Percentiles rank a stretch among this genome's conserved stretches.
phyloP scores from a whole-genome alignment of 768 basidiomycete genomes.

The Panellus pusillus region DNA sequence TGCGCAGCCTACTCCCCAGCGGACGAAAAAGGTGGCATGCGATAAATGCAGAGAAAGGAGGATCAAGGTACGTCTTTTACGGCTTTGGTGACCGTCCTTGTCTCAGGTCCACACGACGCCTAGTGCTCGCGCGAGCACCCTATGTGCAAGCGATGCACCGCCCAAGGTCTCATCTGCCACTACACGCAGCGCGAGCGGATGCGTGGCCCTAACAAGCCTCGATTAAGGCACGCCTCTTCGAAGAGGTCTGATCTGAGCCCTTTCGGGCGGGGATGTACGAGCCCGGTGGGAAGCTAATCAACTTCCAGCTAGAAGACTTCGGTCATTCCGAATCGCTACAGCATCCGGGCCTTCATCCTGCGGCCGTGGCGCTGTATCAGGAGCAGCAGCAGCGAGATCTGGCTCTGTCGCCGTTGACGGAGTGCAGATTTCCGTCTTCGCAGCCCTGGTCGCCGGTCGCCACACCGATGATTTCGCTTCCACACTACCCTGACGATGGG shows the following conservation, averaged over 20 bases:
- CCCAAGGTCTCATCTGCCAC: slow-evolving; percentile 50
- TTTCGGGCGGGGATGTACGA: slow-evolving; percentile 13
- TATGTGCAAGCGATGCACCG: slow-evolving; percentile 49
- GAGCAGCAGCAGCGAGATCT: background rate
- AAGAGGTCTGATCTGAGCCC: slow-evolving; percentile 24
- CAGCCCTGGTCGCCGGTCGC: background rate
- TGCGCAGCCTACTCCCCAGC: slow-evolving; percentile 34
- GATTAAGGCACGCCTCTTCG: slow-evolving; percentile 30
- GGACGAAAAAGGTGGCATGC: slow-evolving; percentile 55
- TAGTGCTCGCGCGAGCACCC: slow-evolving; percentile 63
- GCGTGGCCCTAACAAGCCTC: slow-evolving; percentile 32
- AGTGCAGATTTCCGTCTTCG: background rate
- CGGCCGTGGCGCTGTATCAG: background rate
- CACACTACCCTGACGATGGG: slow-evolving; percentile 24
- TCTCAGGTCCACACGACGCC: too few relatives aligned
- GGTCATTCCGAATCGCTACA: background rate
- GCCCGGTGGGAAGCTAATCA: slow-evolving; percentile 2
- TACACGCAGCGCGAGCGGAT: slow-evolving; percentile 39
- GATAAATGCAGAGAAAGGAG: slow-evolving; percentile 59
- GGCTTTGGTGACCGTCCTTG: too few relatives aligned
- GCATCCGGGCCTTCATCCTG: too few relatives aligned
- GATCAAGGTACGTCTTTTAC: slow-evolving; percentile 45
- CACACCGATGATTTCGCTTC: background rate
- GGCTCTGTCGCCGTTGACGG: background rate
- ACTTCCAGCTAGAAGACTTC: slow-evolving; percentile 14